A percentile compares a stretch with the other conserved stretches of the same genome.
phyloP scores from a whole-genome alignment of 1,139 yeast genomes.

The Zhuliangozyma parablackwelliae region DNA sequence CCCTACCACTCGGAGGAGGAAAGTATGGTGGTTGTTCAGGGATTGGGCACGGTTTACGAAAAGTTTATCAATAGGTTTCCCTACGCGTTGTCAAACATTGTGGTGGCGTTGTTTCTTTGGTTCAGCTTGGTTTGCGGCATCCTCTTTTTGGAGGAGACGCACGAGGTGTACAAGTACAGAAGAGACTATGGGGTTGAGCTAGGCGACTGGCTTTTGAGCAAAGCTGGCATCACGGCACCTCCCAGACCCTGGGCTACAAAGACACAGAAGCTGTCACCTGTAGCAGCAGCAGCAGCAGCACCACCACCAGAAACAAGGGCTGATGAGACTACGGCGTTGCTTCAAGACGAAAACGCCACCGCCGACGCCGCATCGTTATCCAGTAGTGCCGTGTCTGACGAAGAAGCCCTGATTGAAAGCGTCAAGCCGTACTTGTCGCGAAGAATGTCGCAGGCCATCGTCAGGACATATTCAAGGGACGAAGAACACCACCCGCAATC shows the following conservation, averaged over 20 bases:
- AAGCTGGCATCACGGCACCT: constrained; percentile 27
- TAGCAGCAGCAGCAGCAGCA: no score
- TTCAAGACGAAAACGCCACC: constrained; percentile 1
- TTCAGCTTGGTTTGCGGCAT: constrained; percentile 38
- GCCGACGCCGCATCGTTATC: no score
- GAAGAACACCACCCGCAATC: not conserved
- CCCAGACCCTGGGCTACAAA: constrained; percentile 30
- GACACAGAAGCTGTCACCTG: not conserved
- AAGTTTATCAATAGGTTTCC: constrained; percentile 42
- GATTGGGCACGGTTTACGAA: constrained; percentile 9
- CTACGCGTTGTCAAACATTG: constrained; percentile 56
- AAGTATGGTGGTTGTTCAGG: constrained; percentile 16
- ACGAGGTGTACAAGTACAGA: constrained; percentile 34
- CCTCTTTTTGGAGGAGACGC: constrained; percentile 60
- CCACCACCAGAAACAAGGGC: not conserved
- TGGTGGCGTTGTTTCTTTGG: constrained; percentile 43
- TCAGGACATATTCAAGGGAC: constrained; percentile 33
- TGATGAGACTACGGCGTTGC: constrained; percentile 2
- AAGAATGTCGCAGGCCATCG: constrained; percentile 31
- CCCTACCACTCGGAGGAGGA: constrained; percentile 11
- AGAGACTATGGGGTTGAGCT: constrained; percentile 48
- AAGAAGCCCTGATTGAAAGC: constrained; percentile 13
- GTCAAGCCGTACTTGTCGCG: constrained; percentile 23
- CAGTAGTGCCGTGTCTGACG: constrained; percentile 9
- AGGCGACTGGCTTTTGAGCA: constrained; percentile 40